Conservation (phyloP, 2,329 filamentous ascomycete genomes). For the Grosmannia serpens region DNA sequence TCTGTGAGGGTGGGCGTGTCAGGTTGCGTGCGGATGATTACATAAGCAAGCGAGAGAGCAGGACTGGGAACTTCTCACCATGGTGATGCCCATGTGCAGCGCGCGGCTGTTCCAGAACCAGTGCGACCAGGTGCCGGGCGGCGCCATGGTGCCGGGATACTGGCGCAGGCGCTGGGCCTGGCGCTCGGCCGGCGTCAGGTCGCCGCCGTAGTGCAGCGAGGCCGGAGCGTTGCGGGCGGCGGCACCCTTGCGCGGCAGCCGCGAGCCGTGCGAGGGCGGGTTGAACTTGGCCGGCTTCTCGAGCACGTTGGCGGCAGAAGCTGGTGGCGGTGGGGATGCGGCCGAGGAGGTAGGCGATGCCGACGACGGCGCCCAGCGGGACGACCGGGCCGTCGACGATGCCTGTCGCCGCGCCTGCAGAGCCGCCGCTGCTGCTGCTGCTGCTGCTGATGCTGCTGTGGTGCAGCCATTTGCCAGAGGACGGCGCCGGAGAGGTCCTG, state of each 20-base stretch:
- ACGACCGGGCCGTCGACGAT: not conserved
- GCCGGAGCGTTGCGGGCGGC: slow-evolving; percentile 21
- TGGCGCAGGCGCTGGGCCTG: slow-evolving; percentile 54
- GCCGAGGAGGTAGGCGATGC: not conserved
- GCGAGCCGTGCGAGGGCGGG: slow-evolving; percentile 76
- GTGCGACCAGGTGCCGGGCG: slow-evolving; percentile 68
- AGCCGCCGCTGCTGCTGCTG: not conserved
- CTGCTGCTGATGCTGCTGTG: slow-evolving; percentile 1
- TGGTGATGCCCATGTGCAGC: slow-evolving; percentile 72
- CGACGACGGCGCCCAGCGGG: not conserved
- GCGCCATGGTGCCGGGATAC: slow-evolving; percentile 85
- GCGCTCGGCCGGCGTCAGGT: slow-evolving; percentile 53
- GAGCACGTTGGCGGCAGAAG: slow-evolving; percentile 43
- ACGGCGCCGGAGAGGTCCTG: not conserved
- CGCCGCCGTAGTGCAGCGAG: slow-evolving; percentile 64
- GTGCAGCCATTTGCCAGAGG: not conserved
- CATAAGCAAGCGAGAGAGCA: too few relatives aligned
- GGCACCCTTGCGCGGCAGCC: slow-evolving; percentile 43
- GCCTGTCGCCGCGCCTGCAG: slow-evolving; percentile 1
- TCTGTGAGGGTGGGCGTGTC: slow-evolving; percentile 17
- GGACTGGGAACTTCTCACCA: slow-evolving; percentile 42
- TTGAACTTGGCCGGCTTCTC: slow-evolving; percentile 84
- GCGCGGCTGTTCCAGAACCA: slow-evolving; percentile 70
- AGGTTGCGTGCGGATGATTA: not conserved
- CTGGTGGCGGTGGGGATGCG: not conserved